A percentile compares a stretch with the other conserved stretches of the same genome.
Evolutionary conservation across 305 asterid genomes (phyloP).

Genomic region (Lippia alba): DNA sequence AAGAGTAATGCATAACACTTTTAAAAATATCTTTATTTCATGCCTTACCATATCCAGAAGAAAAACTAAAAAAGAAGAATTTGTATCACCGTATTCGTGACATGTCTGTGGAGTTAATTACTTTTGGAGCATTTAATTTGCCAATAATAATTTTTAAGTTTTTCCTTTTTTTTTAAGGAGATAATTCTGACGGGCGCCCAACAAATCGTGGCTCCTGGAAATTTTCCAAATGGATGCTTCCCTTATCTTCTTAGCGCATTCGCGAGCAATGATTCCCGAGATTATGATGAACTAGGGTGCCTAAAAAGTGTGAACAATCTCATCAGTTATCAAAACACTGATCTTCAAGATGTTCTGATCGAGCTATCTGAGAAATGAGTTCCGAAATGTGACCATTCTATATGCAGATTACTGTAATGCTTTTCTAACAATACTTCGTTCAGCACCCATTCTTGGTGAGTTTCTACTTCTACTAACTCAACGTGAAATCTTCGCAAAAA

Average conservation of each 20-base stretch:
- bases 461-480: neutral
- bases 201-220: no score
- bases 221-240: conserved; percentile 33
- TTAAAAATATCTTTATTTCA: no score
- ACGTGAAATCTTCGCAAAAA: no score
- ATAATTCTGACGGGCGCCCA: no score
- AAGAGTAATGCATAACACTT: conserved; percentile 23
- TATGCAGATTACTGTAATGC: conserved; percentile 25
- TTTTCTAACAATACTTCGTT: conserved; percentile 12
- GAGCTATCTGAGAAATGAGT: conserved; percentile 18
- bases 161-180: no score
- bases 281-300: conserved; percentile 30
- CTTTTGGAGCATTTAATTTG: no score
- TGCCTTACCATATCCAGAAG: no score
- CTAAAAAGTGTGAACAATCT: conserved; percentile 28
- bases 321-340: neutral
- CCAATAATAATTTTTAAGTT: no score
- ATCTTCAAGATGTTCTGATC: conserved; percentile 26
- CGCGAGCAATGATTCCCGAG: neutral
- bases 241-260: conserved; percentile 10
- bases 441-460: conserved; percentile 11
- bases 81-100: no score
- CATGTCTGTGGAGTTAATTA: no score
- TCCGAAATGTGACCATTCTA: conserved; percentile 20
- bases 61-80: no score